Evolutionary conservation across 257 asterid species (phyloP).

Genomic region (Phtheirospermum japonicum): DNA sequence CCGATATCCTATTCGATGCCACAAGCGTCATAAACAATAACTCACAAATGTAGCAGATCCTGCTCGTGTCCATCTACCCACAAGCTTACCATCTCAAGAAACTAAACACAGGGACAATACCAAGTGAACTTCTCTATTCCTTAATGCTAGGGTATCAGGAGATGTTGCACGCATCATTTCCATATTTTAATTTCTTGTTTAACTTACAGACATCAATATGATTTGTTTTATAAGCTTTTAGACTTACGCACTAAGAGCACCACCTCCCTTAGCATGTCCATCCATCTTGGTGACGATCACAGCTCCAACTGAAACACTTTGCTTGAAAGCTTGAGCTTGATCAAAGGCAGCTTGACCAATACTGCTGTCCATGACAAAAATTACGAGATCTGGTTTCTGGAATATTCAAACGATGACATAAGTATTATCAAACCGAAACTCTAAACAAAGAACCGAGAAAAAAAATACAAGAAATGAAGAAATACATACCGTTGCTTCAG

Average conservation of each 20-base stretch:
- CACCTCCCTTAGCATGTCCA: slow-evolving; percentile 99
- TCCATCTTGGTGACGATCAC: slow-evolving; percentile 98
- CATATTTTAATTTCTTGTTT: neutral
- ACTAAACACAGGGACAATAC: neutral
- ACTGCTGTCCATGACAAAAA: slow-evolving; percentile 99
- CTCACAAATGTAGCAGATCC: too few relatives aligned
- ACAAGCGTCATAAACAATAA: too few relatives aligned
- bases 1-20: slow-evolving; percentile 4
- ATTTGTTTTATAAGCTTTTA: neutral
- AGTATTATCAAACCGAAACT: slow-evolving; percentile 10
- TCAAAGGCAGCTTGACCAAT: slow-evolving; percentile 99
- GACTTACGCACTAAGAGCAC: slow-evolving; percentile 99
- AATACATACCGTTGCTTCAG: slow-evolving; percentile 74
- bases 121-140: slow-evolving; percentile 3
- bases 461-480: neutral
- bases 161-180: neutral
- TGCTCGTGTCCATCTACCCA: too few relatives aligned
- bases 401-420: slow-evolving; percentile 24
- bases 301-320: slow-evolving; percentile 98
- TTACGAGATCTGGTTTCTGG: slow-evolving; percentile 96
- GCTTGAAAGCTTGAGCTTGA: slow-evolving; percentile 98
- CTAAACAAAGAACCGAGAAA: slow-evolving; percentile 8
- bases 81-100: neutral
- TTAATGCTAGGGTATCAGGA: slow-evolving; percentile 9
- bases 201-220: neutral